A percentile compares a stretch with the other conserved stretches of the same genome.
Evolutionary conservation across 2,329 filamentous ascomycete genomes (phyloP).

Genomic region (Colletotrichum chrysophilum): DNA sequence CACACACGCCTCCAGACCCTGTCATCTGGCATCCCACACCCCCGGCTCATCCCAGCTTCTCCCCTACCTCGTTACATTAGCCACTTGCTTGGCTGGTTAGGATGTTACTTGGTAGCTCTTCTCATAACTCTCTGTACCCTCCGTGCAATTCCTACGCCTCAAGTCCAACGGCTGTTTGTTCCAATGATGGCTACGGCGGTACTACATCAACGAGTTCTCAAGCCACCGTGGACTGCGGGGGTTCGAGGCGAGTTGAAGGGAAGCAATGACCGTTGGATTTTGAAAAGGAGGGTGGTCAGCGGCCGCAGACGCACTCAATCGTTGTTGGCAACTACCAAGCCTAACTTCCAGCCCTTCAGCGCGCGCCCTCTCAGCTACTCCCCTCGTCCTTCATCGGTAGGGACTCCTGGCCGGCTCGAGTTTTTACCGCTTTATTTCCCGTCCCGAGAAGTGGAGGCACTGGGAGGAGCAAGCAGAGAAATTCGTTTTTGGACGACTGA

Average conservation of each 20-base stretch:
- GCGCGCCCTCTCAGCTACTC: background rate
- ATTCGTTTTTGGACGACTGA: background rate
- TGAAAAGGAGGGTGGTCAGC: constrained; percentile 1
- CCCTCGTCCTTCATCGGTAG: background rate
- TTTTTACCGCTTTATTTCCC: constrained; percentile 9
- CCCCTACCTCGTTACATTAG: constrained; percentile 5
- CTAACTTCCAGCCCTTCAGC: constrained; percentile 13
- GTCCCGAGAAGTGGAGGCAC: background rate
- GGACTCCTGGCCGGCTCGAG: background rate
- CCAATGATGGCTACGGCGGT: background rate
- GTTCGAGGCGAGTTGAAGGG: background rate
- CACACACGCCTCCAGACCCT: background rate
- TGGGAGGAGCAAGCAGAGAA: background rate
- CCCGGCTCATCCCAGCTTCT: constrained; percentile 9
- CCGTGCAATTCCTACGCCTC: background rate
- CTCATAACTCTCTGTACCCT: background rate
- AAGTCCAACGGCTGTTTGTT: background rate
- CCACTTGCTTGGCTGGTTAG: constrained; percentile 10
- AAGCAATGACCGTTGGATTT: background rate
- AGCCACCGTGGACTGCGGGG: background rate
- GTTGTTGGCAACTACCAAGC: background rate
- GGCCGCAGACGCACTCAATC: constrained; percentile 1
- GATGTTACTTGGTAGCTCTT: background rate
- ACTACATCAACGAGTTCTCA: background rate
- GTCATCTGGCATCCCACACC: constrained; percentile 1